A percentile compares a stretch with the other conserved stretches of the same genome.
These are phyloP conservation scores for Diplodia sapinea DNA, from an alignment of 2,329 filamentous ascomycete genomes.

Conservation along the genomic window DNA sequence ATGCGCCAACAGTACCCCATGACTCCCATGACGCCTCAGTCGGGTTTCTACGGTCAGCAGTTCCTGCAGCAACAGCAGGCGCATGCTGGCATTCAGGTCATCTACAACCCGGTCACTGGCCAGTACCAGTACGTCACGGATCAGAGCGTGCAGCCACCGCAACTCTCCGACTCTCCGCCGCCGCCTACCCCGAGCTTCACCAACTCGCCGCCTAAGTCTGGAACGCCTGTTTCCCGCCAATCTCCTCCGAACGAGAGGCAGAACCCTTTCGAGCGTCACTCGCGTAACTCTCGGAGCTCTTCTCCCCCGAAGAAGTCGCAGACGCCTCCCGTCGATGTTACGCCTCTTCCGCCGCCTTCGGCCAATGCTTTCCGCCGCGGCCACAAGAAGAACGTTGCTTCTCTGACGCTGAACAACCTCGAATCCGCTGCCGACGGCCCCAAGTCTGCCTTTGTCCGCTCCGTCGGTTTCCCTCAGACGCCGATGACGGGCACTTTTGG, in stretches of 20 bases:
- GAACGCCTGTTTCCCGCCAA: slow-evolving; percentile 70
- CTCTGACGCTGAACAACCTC: slow-evolving; percentile 66
- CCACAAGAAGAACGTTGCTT: slow-evolving; percentile 83
- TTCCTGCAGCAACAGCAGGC: slow-evolving; percentile 65
- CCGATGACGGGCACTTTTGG: slow-evolving; percentile 86
- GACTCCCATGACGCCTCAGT: slow-evolving; percentile 60
- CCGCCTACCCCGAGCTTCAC: slow-evolving; percentile 51
- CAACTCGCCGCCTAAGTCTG: slow-evolving; percentile 46
- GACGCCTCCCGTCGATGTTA: slow-evolving; percentile 71
- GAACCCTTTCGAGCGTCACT: slow-evolving; percentile 52
- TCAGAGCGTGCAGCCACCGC: slow-evolving; percentile 45
- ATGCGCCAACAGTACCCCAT: slow-evolving; percentile 55
- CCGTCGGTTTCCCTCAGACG: slow-evolving; percentile 73
- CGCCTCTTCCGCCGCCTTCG: slow-evolving; percentile 83
- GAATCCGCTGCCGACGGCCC: slow-evolving; percentile 65
- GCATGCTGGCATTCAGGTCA: slow-evolving; percentile 76
- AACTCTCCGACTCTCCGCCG: slow-evolving; percentile 56
- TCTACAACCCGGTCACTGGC: slow-evolving; percentile 85
- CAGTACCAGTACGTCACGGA: slow-evolving; percentile 84
- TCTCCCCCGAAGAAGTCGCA: slow-evolving; percentile 67
- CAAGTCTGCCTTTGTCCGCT: slow-evolving; percentile 67
- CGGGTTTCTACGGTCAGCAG: slow-evolving; percentile 69
- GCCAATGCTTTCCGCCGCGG: slow-evolving; percentile 91
- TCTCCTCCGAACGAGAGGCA: slow-evolving; percentile 71
- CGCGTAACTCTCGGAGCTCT: slow-evolving; percentile 62